Base-by-base conservation (phyloP, 805 yeast genomes). In the Yarrowia sp. region DNA sequence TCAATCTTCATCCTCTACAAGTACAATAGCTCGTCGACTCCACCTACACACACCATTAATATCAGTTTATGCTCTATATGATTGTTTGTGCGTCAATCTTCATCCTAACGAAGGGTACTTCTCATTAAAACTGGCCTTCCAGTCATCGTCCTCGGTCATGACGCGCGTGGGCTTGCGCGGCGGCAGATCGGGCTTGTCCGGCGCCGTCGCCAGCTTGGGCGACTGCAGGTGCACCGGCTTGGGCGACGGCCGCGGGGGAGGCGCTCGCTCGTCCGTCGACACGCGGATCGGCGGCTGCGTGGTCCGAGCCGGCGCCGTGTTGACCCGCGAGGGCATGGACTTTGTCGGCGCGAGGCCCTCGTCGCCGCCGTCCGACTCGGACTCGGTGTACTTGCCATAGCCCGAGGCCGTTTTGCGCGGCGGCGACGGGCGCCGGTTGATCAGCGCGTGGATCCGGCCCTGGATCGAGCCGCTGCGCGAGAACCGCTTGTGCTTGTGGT, bases 361-460 rank as follows among this genome's bases (percentile, higher is more conserved):
- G 2, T 61, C 63, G 38, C 32, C 63, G 3, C 62, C 47, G 4
- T 39, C 63, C 4, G 55, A 47, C 38, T 59, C 61, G 16, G 31
- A 65, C 53, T 80, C 86, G 0, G 92, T 84, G 69, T 81, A 88
- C 70, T 83, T 83, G 7, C 97, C 97, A 72, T 91, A 90, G 0
- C 97, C 97, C 5, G 78, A 72, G 0, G 96, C 96, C 0, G 93
- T 84, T 67, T 82, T 85, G 16, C 74, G 70, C 0, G 81, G 74
- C 2, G 81, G 81, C 12, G 81, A 80, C 44, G 71, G 68, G 12
- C 68, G 66, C 22, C 71, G 66, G 61, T 67, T 66, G 38, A 74
- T 66, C 32, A 72, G 70, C 35, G 66, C 65, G 31, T 72, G 70
- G 24, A 74, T 72, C 29, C 77, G 70, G 69, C 68, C 71, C 69